Evolutionary conservation across 345 rosid genomes (phyloP).

Genomic region (Kernera saxatilis): DNA sequence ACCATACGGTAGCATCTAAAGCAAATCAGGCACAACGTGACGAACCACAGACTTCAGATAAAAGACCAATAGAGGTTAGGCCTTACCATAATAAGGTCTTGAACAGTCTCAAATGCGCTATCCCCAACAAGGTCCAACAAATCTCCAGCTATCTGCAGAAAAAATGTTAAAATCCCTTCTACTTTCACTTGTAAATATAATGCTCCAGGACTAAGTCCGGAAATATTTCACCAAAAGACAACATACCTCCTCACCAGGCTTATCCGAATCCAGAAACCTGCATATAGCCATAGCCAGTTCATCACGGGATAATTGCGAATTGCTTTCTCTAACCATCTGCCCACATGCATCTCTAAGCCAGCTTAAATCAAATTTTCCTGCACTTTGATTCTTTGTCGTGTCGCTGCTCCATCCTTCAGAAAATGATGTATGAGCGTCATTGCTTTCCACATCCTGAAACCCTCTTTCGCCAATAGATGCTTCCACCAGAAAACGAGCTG

Average conservation of each 20-base stretch:
- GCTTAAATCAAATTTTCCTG: slow-evolving; percentile 53
- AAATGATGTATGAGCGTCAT: slow-evolving; percentile 34
- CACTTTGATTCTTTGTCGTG: slow-evolving; percentile 26
- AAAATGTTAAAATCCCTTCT: background rate
- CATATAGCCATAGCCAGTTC: slow-evolving; percentile 94
- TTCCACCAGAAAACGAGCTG: slow-evolving; percentile 76
- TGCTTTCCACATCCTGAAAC: slow-evolving; percentile 38
- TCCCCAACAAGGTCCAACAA: slow-evolving; percentile 93
- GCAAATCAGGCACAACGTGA: background rate
- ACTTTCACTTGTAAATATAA: slow-evolving; percentile 1
- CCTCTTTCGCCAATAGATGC: slow-evolving; percentile 47
- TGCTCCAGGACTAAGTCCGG: slow-evolving; percentile 5
- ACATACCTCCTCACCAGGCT: slow-evolving; percentile 92
- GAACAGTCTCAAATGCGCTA: slow-evolving; percentile 84
- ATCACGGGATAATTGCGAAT: slow-evolving; percentile 78
- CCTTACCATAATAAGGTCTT: slow-evolving; percentile 72
- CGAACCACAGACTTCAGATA: background rate
- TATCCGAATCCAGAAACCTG: slow-evolving; percentile 79
- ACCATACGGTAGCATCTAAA: background rate
- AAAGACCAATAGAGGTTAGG: slow-evolving; percentile 9
- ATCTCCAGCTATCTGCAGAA: slow-evolving; percentile 78
- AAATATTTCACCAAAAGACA: slow-evolving; percentile 1
- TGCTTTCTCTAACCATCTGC: slow-evolving; percentile 52
- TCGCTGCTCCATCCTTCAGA: slow-evolving; percentile 41
- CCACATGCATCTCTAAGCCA: slow-evolving; percentile 89